Evolutionary conservation across 2,329 filamentous ascomycete species (phyloP), one percentile per base, ranked within the genome.

Genomic region (Coleophoma cylindrospora): DNA sequence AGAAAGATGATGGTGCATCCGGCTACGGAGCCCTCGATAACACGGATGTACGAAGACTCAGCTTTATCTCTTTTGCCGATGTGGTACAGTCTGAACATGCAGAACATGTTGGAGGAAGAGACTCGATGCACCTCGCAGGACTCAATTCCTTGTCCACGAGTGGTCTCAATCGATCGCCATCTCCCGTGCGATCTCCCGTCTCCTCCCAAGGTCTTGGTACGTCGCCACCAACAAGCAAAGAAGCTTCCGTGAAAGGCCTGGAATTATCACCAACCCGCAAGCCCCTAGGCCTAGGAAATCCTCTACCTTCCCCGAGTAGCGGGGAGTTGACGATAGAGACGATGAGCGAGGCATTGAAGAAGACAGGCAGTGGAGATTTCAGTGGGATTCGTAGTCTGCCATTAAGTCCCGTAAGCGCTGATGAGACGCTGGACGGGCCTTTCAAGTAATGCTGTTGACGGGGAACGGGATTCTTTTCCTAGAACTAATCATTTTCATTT

Each of bases 21-120:
- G 89, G 83, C 64, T 92, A 92, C 66, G 89, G 86, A 33, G 83
- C 85, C 43, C 73, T 92, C 54, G 91, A 96, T 62, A 80, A 78
- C 37, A 77, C 81, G 43, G 91, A 96, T 61, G 81, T 95, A 15
- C 84, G 89, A 43, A 83, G 92, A 19, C 72, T 97, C 54, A 94
- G 88, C 66, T 97, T 97, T 71, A 95, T 97, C 65, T 96, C 91
- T 8, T 97, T 97, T 68, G 91, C 92, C 54, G 92, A 97, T 62
- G 90, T 97, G 10, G 90, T 97, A 38, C 90, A 95, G 65, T 80
- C 86, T 34, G 89, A 94, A 66, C 88, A 92, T 61, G 81, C 81
- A 32, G 79, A 83, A 51, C 72, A 78, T 54, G 72, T 74, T 34
- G 75, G 79, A 43, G 84, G 78, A 58, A 76, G 85, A 56, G 87